Base-by-base conservation (phyloP, 2,329 filamentous ascomycete genomes). In the Fusarium tanahbumbuense region DNA sequence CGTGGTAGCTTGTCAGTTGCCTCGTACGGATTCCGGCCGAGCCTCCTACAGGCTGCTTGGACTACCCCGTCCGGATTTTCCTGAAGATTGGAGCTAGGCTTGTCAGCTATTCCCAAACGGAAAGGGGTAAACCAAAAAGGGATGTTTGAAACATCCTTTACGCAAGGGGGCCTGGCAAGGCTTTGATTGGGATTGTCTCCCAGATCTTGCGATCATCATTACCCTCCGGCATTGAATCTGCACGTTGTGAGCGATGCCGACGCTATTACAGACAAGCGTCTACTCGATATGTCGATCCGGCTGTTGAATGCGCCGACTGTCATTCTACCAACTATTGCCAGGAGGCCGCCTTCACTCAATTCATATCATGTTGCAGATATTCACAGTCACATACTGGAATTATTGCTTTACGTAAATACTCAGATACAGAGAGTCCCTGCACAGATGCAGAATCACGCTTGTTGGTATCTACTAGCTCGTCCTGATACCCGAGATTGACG, bases 401-500 rank as follows among this genome's bases (percentile, higher is more conserved):
- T 40, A 44, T 25, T 54, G 20, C 48, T 60, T 66, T 69, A 66
- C 63, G 61, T 61, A 63, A 59, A 52, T 23, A 15, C 37, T 22
- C 34, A 50, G 46, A 49, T 32, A 54, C 41, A 45, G 37, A 45
- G 42, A n/a, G 47, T 56, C 52, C 53, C 47, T 50, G 44, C 37
- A 40, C 42, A 42, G n/a, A 30, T 47, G 28, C 28, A 23, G 63
- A 49, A 65, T 64, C 56, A 52, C 61, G 27, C 37, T 52, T 68
- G 49, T 52, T 70, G 25, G 32, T 49, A 28, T 50, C 52, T 65
- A 47, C 47, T 62, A 71, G 66, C 54, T 62, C 48, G 45, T 41
- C 52, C 70, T 75, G 73, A 76, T 75, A 75, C 68, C 73, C 73
- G 73, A 75, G 73, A 75, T 73, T 75, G 70, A 65, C 70, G 72